phyloP scores from a whole-genome alignment of 805 yeast species.

The Suhomyces pyralidae region DNA sequence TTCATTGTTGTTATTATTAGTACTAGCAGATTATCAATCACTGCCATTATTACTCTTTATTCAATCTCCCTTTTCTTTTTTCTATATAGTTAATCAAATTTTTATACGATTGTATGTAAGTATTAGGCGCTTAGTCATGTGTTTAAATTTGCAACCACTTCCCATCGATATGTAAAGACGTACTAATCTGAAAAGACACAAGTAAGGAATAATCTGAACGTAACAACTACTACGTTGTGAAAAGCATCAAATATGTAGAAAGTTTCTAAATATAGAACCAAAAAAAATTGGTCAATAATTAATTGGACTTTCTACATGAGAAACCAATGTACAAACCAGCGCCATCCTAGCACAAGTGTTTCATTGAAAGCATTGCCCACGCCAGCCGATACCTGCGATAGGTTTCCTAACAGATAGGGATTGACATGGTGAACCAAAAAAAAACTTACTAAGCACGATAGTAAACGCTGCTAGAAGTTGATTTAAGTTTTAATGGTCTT shows the following conservation, averaged over 20 bases:
- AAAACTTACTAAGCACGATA: neutral
- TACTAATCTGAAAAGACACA: neutral
- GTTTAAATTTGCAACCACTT: neutral
- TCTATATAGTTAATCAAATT: neutral
- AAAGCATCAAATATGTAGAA: neutral
- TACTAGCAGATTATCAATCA: neutral
- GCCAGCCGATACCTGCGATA: neutral
- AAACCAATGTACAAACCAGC: neutral
- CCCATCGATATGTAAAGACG: neutral
- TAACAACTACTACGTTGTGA: neutral
- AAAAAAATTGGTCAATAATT: neutral
- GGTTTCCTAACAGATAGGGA: neutral
- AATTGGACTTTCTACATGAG: neutral
- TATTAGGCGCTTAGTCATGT: neutral
- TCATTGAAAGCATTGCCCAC: neutral
- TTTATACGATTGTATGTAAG: neutral
- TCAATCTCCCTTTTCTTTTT: neutral
- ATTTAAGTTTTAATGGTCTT: neutral
- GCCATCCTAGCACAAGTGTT: too few relatives aligned
- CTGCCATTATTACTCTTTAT: neutral
- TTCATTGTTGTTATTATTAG: neutral
- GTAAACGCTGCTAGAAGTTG: neutral
- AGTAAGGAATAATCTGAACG: neutral
- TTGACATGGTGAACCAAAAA: neutral
- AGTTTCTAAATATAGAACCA: neutral